Percentiles rank a stretch among this genome's conserved stretches.
These are phyloP conservation scores for Podospora bellae-mahoneyi DNA, from an alignment of 495 filamentous ascomycete genomes.

Conservation along the genomic window DNA sequence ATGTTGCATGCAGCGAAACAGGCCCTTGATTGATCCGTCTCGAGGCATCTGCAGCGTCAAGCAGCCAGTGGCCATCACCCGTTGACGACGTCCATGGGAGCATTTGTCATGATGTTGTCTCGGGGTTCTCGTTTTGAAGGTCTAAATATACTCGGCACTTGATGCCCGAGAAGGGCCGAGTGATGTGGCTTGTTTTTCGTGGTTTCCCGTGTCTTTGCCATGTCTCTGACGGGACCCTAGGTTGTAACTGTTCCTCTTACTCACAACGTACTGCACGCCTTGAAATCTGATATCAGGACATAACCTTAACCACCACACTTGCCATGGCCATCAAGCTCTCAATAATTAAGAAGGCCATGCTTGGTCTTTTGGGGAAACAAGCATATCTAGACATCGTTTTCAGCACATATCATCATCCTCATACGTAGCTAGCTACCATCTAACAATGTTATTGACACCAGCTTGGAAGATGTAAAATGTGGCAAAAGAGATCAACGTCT, in stretches of 20 bases:
- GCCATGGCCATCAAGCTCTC: too few species aligned
- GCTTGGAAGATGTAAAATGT: too few species aligned
- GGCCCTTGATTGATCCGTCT: neutral
- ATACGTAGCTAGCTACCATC: too few species aligned
- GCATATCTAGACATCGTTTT: too few species aligned
- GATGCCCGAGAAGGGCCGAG: neutral
- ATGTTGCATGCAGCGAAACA: neutral
- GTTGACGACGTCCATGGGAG: neutral
- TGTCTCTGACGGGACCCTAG: neutral
- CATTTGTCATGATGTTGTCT: conserved; percentile 5
- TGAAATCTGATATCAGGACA: neutral
- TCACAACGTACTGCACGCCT: neutral
- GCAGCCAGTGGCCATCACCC: neutral
- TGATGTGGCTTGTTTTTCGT: neutral
- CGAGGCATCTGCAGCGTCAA: neutral
- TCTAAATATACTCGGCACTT: neutral
- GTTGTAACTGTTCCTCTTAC: neutral
- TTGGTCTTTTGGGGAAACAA: too few species aligned
- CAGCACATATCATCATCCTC: too few species aligned
- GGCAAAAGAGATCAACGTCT: too few species aligned
- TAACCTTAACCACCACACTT: too few species aligned
- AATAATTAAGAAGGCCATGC: too few species aligned
- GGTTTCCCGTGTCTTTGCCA: neutral
- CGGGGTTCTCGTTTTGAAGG: neutral
- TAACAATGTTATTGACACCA: too few species aligned